Evolutionary conservation across 306 rosid genomes (phyloP), one percentile per base, ranked within the genome.

Genomic region (Cucumis melo): DNA sequence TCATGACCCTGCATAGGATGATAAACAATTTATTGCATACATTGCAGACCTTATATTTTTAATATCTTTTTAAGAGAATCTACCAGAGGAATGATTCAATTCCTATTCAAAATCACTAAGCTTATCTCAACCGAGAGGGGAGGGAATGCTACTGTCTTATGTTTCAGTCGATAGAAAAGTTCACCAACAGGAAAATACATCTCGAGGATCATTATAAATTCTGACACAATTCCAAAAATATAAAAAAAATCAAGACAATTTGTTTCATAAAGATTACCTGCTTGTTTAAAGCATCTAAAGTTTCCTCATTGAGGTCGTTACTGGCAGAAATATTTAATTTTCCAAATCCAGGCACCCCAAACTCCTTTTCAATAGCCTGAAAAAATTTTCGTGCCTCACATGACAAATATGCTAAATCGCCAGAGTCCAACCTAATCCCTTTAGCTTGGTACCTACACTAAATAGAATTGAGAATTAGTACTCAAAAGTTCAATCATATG

Each of bases 251-350:
- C 38, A 24, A 70, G 38, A 46, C 61, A 21, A 10, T 24, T 48
- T 3, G 41, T 15, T 15, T 12, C 5, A 5, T 16, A 59, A 62
- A 9, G 50, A 59, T 79, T 77, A 89, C 98, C 97, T 93, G 98
- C 88, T 93, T 93, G 81, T 93, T 93, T 84, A 91, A 85, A 81
- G 97, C 98, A 85, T 93, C 98, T 86, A 91, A 80, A 42, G 98
- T 93, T 87, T 91, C 98, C 84, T 93, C 98, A 68, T 93, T 93
- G 44, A 93, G 97, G 80, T 93, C 97, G 84, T 93, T 93, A 82
- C 98, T 91, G 72, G 97, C 97, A n/a, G 96, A 86, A 81, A 91
- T 90, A 77, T 24, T 46, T 77, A 68, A 86, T 79, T 85, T 91
- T 55, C 92, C 93, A 75, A 93, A 93, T 70, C 83, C 86, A 39